Percentiles rank a stretch among this genome's conserved stretches.
Conservation (phyloP, 2,329 filamentous ascomycete species). For the Septoria petroselini region DNA sequence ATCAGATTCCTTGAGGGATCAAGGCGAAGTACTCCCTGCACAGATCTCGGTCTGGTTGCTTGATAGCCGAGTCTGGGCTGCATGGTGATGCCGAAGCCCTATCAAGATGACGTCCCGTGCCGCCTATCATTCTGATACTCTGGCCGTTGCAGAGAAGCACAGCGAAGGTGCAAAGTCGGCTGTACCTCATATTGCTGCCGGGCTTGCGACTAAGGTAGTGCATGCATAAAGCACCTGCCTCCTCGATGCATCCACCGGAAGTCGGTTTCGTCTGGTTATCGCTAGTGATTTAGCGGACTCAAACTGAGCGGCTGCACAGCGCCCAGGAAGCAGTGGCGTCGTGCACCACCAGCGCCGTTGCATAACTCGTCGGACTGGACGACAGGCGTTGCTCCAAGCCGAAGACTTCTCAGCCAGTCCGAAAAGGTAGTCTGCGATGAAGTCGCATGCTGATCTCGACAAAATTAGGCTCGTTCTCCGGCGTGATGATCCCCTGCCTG, state of each 20-base stretch:
- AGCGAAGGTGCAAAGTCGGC: no score
- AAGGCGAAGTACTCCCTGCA: neutral
- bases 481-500: slow-evolving; percentile 72
- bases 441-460: slow-evolving; percentile 69
- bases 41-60: neutral
- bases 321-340: no score
- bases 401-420: slow-evolving; percentile 19
- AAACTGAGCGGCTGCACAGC: no score
- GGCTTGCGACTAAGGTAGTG: no score
- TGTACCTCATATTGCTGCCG: no score
- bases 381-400: no score
- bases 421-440: slow-evolving; percentile 76
- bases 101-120: neutral
- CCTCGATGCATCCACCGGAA: no score
- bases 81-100: slow-evolving; percentile 1
- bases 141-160: neutral
- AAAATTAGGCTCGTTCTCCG: slow-evolving; percentile 73
- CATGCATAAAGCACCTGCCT: no score
- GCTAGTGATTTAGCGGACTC: no score
- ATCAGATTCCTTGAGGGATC: neutral
- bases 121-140: slow-evolving; percentile 2
- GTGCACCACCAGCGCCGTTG: no score
- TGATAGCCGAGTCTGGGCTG: neutral
- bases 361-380: no score
- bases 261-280: no score